Evolutionary conservation across 768 basidiomycete species (phyloP), one percentile per base, ranked within the genome.

Genomic region (Rhodocollybia butyracea): DNA sequence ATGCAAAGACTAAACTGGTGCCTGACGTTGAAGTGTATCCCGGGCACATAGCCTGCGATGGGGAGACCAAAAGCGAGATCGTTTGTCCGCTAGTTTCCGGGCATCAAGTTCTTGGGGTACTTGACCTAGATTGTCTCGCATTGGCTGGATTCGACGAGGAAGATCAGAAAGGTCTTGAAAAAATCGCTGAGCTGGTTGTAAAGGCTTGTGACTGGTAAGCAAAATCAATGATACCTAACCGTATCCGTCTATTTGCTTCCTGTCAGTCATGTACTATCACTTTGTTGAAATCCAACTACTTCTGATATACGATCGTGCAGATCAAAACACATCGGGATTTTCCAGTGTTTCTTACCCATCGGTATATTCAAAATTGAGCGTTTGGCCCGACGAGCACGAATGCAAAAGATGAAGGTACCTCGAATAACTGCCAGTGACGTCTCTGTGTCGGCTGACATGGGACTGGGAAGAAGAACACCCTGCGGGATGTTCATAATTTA

Each of bases 41-140:
- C 1, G 94, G 95, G 0, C 96, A 98, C 66, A 96, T 97, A 58
- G 91, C 93, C 2, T 98, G 96, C 64, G 94, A 98, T 61, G 90
- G 85, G 21, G 84, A 87, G 51, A 96, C 95, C 2, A 86, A 87
- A 64, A 91, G 90, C 62, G 96, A 98, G 68, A 84, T 98, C 47
- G 94, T 97, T 22, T 74, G 89, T 47, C 95, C 95, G 6, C 75
- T 98, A 17, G 65, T 85, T 42, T 60, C 77, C 36, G 59, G 58
- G 31, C 51, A 68, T 48, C 69, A 68, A 36, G 68, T 73, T 15
- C 55, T 82, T 45, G 85, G 85, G n/a, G 84, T 88, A 19, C 71
- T 97, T 39, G 94, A 98, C 71, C 73, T 98, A 41, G 95, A 97
- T 66, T 94, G 91, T 61, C 81, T 94, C 22, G 82, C 76, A 2